These are phyloP conservation scores for Coprinellus aureogranulatus DNA, from an alignment of 768 basidiomycete species.

Conservation along the genomic window DNA sequence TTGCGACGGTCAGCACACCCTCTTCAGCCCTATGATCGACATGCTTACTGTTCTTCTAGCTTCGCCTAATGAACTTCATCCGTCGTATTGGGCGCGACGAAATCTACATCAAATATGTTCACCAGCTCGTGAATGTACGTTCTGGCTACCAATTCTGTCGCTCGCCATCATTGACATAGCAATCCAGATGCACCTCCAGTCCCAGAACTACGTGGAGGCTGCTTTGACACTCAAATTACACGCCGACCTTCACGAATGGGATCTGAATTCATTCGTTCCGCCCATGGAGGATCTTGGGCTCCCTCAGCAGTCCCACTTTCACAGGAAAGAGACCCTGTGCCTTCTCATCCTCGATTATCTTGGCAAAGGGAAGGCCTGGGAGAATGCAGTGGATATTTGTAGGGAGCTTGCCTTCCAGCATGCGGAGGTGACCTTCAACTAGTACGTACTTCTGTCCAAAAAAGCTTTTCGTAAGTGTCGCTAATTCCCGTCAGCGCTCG, in stretches of 20 bases:
- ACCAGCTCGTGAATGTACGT: constrained; percentile 86
- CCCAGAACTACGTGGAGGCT: constrained; percentile 90
- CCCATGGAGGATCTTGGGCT: constrained; percentile 89
- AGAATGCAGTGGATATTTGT: constrained; percentile 89
- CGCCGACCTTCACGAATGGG: constrained; percentile 92
- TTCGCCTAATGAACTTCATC: constrained; percentile 92
- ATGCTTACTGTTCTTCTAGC: constrained; percentile 38
- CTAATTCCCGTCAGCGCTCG: constrained; percentile 51
- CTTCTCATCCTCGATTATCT: constrained; percentile 92
- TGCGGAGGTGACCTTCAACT: constrained; percentile 85
- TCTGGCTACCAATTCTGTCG: neutral
- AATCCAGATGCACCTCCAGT: constrained; percentile 76
- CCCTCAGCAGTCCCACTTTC: constrained; percentile 91
- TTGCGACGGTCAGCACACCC: constrained; percentile 65
- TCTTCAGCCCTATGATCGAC: neutral
- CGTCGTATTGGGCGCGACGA: constrained; percentile 87
- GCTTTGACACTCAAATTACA: constrained; percentile 91
- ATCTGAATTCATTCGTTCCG: constrained; percentile 72
- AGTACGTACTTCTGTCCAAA: constrained; percentile 47
- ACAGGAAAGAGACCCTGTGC: constrained; percentile 89
- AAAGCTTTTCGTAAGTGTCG: constrained; percentile 10
- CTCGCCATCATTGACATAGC: constrained; percentile 15
- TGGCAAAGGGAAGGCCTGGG: constrained; percentile 97
- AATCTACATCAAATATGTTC: constrained; percentile 94
- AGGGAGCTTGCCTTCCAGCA: constrained; percentile 90